These are phyloP conservation scores for Casuarina cunninghamiana DNA, from an alignment of 306 rosid genomes.

Conservation along the genomic window DNA sequence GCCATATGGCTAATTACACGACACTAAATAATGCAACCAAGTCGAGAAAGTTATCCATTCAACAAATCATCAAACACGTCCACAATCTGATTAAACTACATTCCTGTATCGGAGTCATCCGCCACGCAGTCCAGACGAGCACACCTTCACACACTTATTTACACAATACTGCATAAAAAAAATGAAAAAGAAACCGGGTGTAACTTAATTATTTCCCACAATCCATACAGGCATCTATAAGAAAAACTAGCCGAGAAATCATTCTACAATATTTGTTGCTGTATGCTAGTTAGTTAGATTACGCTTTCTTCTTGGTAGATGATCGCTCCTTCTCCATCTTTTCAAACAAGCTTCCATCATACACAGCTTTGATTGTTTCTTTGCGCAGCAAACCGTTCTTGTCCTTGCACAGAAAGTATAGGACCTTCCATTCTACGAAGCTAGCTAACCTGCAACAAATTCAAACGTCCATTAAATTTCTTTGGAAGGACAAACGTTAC, in stretches of 20 bases:
- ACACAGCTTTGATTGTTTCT: conserved; percentile 57
- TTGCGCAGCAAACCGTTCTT: conserved; percentile 60
- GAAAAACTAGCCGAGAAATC: no score
- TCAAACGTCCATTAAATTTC: not conserved
- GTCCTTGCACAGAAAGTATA: conserved; percentile 74
- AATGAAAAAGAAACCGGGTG: not conserved
- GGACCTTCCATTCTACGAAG: conserved; percentile 60
- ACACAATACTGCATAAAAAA: conserved; percentile 23
- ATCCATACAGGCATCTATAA: not conserved
- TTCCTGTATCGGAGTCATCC: not conserved
- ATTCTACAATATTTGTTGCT: no score
- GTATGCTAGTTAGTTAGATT: not conserved
- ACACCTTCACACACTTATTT: not conserved
- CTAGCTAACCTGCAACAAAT: conserved; percentile 45
- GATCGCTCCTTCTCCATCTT: conserved; percentile 47
- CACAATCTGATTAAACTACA: not conserved
- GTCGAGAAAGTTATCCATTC: not conserved
- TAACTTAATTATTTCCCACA: not conserved
- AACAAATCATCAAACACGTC: not conserved
- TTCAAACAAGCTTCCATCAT: conserved; percentile 83
- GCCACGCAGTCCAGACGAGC: not conserved
- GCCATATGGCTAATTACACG: not conserved
- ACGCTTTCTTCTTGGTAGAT: conserved; percentile 34
- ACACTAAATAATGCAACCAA: not conserved
- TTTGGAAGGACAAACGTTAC: not conserved